phyloP scores from a whole-genome alignment of 2,329 filamentous ascomycete genomes.

The Aciculosporium take region DNA sequence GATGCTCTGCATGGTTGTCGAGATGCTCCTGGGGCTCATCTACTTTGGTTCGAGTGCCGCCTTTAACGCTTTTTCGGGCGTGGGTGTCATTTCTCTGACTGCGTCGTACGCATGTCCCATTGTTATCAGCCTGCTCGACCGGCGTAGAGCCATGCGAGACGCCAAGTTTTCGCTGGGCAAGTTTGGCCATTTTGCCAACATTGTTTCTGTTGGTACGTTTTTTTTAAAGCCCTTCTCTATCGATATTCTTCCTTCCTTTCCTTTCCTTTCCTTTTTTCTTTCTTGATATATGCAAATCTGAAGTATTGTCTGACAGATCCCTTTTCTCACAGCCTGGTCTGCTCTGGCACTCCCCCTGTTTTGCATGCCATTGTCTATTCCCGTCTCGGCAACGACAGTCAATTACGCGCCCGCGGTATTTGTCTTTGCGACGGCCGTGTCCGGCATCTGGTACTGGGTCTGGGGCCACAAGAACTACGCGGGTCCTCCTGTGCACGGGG shows the following conservation, averaged over 20 bases:
- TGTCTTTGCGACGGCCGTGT: constrained; percentile 46
- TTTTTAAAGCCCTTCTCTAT: background rate
- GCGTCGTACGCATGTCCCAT: constrained; percentile 55
- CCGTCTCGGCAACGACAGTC: constrained; percentile 42
- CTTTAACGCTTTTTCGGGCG: constrained; percentile 60
- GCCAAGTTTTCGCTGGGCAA: constrained; percentile 47
- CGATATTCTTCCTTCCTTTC: no score
- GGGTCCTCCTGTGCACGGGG: constrained; percentile 39
- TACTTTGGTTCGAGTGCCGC: constrained; percentile 56
- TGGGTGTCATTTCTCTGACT: constrained; percentile 56
- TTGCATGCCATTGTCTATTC: constrained; percentile 55
- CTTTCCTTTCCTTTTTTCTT: no score
- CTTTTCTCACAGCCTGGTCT: constrained; percentile 40
- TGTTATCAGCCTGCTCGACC: constrained; percentile 44
- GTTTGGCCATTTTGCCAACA: constrained; percentile 47
- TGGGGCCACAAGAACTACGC: constrained; percentile 58
- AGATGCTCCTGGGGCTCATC: constrained; percentile 49
- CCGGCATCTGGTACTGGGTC: constrained; percentile 51
- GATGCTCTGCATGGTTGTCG: constrained; percentile 54
- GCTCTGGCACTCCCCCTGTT: constrained; percentile 56
- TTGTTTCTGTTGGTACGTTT: constrained; percentile 46
- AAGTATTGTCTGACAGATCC: constrained; percentile 5
- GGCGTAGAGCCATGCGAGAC: constrained; percentile 42
- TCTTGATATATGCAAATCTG: no score
- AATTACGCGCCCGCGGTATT: constrained; percentile 70